phyloP scores from a whole-genome alignment of 257 asterid genomes.

The Fraxinus cuspidata region DNA sequence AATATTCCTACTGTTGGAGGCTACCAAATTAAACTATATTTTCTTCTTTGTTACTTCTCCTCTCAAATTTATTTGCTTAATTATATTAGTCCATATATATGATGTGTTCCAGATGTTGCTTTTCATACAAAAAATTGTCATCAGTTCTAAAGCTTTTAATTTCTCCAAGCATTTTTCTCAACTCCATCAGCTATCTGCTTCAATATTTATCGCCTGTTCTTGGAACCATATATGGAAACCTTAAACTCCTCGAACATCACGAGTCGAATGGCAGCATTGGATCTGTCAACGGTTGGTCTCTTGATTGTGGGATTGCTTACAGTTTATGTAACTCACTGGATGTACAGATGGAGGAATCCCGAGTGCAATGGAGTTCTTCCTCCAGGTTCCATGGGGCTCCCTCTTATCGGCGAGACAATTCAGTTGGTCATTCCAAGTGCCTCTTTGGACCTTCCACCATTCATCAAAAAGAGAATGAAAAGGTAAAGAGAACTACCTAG shows the following conservation, averaged over 20 bases:
- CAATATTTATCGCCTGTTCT: neutral
- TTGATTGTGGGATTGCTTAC: conserved; percentile 34
- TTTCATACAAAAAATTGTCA: neutral
- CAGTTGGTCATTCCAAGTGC: conserved; percentile 63
- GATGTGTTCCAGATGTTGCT: neutral
- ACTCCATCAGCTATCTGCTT: neutral
- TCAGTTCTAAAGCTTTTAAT: neutral
- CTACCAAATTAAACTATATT: conserved; percentile 29
- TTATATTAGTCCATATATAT: neutral
- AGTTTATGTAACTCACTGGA: conserved; percentile 40
- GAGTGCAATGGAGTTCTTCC: conserved; percentile 72
- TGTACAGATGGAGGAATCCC: conserved; percentile 74
- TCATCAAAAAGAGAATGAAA: conserved; percentile 60
- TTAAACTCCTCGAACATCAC: conserved; percentile 7
- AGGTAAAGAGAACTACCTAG: conserved; percentile 29
- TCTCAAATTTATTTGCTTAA: neutral
- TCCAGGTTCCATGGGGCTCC: conserved; percentile 84
- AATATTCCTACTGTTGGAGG: neutral
- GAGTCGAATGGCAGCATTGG: conserved; percentile 1
- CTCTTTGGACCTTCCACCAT: conserved; percentile 71
- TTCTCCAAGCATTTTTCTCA: neutral
- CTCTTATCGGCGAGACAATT: conserved; percentile 67
- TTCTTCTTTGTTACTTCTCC: conserved; percentile 9
- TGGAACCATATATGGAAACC: conserved; percentile 33
- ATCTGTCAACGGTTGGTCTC: conserved; percentile 28